Base-by-base conservation (phyloP, 345 rosid genomes). In the Boechera divaricarpa region DNA sequence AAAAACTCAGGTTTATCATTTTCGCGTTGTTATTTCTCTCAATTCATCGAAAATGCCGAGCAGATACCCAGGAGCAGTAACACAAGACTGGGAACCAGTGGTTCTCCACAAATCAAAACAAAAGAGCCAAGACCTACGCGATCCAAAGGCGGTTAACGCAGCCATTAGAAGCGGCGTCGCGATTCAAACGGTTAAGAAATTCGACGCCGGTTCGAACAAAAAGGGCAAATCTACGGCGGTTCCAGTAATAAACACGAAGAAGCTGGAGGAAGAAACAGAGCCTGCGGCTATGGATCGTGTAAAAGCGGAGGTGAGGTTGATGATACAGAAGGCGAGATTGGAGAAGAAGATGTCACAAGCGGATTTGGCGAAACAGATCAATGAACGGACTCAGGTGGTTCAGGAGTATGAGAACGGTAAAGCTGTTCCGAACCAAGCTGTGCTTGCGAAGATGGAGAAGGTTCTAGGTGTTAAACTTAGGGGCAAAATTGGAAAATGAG, bases 401-500 rank as follows among this genome's bases (percentile, higher is more conserved):
- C 97, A 92, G 74, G 97, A 88, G 74, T 92, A 94, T 47, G 97
- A 92, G 77, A 89, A 87, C 32, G 97, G 98, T 2, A 94, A 90
- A 86, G 97, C 90, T 7, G 91, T 89, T 49, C 91, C 88, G 2
- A 89, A 86, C 75, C 92, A 90, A 53, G 86, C 86, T 0, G 82
- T 92, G 73, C 73, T 94, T 12, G 90, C 86, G 1, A 92, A 92
- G 90, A 86, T 90, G 97, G 95, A 92, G 86, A 92, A 77, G 57
- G 93, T 81, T 16, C 93, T 92, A 0, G 93, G 97, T 9, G 91
- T 87, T 21, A 90, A 90, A 82, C 85, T 92, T 3, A 82, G 98
- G 69, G 98, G 88, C 4, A 89, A 86, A 75, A 58, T 24, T 24
- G 81, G 80, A 29, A 86, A 86, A 36, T 86, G 45, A 85, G 24